A percentile compares a stretch with the other conserved stretches of the same genome.
phyloP scores from a whole-genome alignment of 371 early-diverging fungal genomes.

The Zopfochytrium polystomum region DNA sequence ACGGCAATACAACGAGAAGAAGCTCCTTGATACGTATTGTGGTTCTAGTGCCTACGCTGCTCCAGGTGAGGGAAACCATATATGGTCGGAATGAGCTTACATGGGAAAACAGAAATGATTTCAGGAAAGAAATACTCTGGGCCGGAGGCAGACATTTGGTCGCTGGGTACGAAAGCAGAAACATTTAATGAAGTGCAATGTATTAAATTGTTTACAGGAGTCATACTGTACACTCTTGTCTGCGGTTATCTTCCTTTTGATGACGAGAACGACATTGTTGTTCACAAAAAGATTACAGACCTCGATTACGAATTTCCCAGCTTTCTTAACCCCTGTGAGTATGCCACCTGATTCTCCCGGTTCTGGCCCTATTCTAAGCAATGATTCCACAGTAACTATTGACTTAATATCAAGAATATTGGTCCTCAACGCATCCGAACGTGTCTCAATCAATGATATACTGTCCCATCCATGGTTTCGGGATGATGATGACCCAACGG shows the following conservation, averaged over 20 bases:
- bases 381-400: slow-evolving; percentile 22
- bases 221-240: slow-evolving; percentile 77
- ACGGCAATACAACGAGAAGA: slow-evolving; percentile 60
- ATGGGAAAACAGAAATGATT: slow-evolving; percentile 57
- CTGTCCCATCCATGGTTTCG: slow-evolving; percentile 70
- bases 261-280: slow-evolving; percentile 69
- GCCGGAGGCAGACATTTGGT: slow-evolving; percentile 85
- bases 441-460: slow-evolving; percentile 64
- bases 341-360: slow-evolving; percentile 62
- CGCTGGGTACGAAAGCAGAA: slow-evolving; percentile 49
- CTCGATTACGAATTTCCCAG: slow-evolving; percentile 71
- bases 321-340: slow-evolving; percentile 58
- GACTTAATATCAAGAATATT: slow-evolving; percentile 63
- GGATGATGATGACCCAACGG: slow-evolving; percentile 28
- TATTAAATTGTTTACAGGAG: slow-evolving; percentile 20
- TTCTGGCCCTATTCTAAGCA: slow-evolving; percentile 38
- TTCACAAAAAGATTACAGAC: slow-evolving; percentile 68
- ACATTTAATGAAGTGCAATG: not conserved
- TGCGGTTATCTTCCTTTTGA: slow-evolving; percentile 82
- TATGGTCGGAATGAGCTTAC: slow-evolving; percentile 6
- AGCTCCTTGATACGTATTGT: slow-evolving; percentile 79
- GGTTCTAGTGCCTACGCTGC: slow-evolving; percentile 82
- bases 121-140: slow-evolving; percentile 73
- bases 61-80: slow-evolving; percentile 55
- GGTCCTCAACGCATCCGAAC: slow-evolving; percentile 60